Evolutionary conservation across 2,329 filamentous ascomycete genomes (phyloP).

Genomic region (Fusarium ambrosium): DNA sequence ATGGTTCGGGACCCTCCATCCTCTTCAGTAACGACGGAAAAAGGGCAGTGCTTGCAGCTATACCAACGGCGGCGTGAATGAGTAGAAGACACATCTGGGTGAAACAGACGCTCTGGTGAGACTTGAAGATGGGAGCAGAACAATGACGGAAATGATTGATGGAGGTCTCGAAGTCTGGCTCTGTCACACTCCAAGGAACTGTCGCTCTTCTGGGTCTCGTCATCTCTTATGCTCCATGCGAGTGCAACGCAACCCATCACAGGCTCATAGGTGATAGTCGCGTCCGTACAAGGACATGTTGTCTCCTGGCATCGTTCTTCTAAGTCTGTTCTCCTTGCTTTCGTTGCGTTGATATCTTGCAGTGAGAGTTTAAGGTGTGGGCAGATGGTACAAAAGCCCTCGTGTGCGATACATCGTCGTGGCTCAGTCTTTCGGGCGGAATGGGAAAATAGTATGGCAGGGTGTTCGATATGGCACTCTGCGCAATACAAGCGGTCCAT

Average conservation of each 20-base stretch:
- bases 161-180: not conserved
- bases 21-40: not conserved
- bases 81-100: not conserved
- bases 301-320: not conserved
- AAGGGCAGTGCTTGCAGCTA: not conserved
- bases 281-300: not conserved
- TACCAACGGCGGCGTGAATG: not conserved
- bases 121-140: not conserved
- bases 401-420: not conserved
- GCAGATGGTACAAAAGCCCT: not conserved
- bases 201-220: not conserved
- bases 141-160: not conserved
- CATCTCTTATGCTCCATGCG: not conserved
- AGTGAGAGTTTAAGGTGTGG: not conserved
- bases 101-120: not conserved
- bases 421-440: not conserved
- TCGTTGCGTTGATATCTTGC: not conserved
- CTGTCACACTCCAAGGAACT: not conserved
- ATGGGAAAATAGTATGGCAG: not conserved
- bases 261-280: not conserved
- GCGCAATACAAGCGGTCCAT: not conserved
- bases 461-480: not conserved
- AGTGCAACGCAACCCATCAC: not conserved
- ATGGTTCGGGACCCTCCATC: not conserved
- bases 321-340: not conserved